phyloP scores from a whole-genome alignment of 176 grass and related monocot species.

The Oryza meyeriana region DNA sequence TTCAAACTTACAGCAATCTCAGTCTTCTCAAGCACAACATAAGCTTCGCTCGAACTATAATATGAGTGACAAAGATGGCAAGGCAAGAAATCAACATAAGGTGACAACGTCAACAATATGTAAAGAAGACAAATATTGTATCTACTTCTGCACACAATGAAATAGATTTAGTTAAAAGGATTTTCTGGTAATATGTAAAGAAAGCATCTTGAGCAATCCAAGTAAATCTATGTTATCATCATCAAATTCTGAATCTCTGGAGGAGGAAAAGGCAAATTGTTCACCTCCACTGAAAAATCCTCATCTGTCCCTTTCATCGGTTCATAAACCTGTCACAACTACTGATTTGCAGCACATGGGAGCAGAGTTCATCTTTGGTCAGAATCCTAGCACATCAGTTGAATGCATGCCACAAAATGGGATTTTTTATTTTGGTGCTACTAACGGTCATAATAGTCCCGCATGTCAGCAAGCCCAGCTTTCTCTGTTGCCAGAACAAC shows the following conservation, averaged over 20 bases:
- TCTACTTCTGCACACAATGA: slow-evolving; percentile 28
- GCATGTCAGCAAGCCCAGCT: slow-evolving; percentile 38
- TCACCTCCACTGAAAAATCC: background rate
- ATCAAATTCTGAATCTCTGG: slow-evolving; percentile 37
- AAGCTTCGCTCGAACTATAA: slow-evolving; percentile 30
- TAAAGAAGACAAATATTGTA: slow-evolving; percentile 18
- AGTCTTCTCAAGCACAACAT: slow-evolving; percentile 31
- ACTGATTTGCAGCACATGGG: slow-evolving; percentile 22
- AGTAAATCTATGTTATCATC: slow-evolving; percentile 24
- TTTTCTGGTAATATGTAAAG: slow-evolving; percentile 25
- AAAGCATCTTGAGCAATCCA: slow-evolving; percentile 14
- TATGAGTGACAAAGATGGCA: slow-evolving; percentile 36
- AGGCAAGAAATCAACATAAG: slow-evolving; percentile 32
- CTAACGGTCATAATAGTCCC: slow-evolving; percentile 17
- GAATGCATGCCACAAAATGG: slow-evolving; percentile 8
- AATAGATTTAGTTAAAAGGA: slow-evolving; percentile 19
- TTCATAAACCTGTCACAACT: slow-evolving; percentile 20
- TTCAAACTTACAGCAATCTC: background rate
- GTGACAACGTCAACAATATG: slow-evolving; percentile 23
- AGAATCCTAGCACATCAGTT: slow-evolving; percentile 28
- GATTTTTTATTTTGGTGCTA: slow-evolving; percentile 33
- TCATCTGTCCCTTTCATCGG: slow-evolving; percentile 3
- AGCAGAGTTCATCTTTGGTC: slow-evolving; percentile 38
- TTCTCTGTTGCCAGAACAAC: slow-evolving; percentile 36
- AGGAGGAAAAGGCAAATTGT: slow-evolving; percentile 15